Conservation (phyloP, 2,329 filamentous ascomycete genomes). For the Fusarium sp. region DNA sequence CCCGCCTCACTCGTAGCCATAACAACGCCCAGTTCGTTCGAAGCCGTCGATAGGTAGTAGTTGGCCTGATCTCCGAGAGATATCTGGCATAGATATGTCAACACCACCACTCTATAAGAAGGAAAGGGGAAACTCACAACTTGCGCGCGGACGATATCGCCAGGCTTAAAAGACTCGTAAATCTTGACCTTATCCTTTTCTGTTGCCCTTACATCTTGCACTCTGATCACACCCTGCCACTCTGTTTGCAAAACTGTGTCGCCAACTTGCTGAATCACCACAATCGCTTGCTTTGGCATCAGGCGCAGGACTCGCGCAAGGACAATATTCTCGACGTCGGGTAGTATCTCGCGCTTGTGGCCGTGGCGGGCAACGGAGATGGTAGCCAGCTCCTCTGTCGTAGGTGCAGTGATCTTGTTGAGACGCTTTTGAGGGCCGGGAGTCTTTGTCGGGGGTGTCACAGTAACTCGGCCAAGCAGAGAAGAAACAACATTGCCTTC, state of each 20-base stretch:
- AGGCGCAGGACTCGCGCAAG: slow-evolving; percentile 88
- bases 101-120: not conserved
- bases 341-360: slow-evolving; percentile 75
- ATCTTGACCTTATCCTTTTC: slow-evolving; percentile 96
- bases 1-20: slow-evolving; percentile 90
- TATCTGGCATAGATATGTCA: slow-evolving; percentile 61
- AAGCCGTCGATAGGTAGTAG: slow-evolving; percentile 93
- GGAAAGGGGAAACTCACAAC: slow-evolving; percentile 65
- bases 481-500: slow-evolving; percentile 81
- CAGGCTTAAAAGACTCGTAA: slow-evolving; percentile 89
- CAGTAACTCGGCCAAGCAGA: slow-evolving; percentile 75
- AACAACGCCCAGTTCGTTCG: slow-evolving; percentile 91
- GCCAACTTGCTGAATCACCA: slow-evolving; percentile 86
- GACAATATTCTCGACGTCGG: slow-evolving; percentile 81
- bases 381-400: slow-evolving; percentile 57
- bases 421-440: slow-evolving; percentile 66
- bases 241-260: slow-evolving; percentile 77
- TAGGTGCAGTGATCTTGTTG: slow-evolving; percentile 63
- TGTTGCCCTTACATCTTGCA: slow-evolving; percentile 91
- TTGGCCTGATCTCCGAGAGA: slow-evolving; percentile 92
- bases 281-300: slow-evolving; percentile 83
- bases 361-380: slow-evolving; percentile 64
- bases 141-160: slow-evolving; percentile 87
- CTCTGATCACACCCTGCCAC: slow-evolving; percentile 85
- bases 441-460: slow-evolving; percentile 58